Evolutionary conservation across 1,284 basidiomycete genomes (phyloP), one percentile per base, ranked within the genome.

Genomic region (Ceratobasidium theobromae): DNA sequence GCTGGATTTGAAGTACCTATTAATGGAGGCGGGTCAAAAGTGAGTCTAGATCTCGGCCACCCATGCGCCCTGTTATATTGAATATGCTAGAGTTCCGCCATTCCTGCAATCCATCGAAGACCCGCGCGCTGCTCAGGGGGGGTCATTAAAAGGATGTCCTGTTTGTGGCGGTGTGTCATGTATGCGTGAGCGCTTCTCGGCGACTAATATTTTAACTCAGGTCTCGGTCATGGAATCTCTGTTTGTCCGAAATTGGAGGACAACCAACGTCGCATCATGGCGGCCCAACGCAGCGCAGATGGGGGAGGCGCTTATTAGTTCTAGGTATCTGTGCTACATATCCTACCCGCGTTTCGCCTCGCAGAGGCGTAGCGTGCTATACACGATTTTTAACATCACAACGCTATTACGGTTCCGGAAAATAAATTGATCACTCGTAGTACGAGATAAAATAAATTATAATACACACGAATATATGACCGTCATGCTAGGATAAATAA

Each of bases 1-100:
- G 52, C 78, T 99, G 69, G 97, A 99, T 81, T 80, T 99, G 70
- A 99, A 99, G 78, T 99, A 99, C 74, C 79, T 99, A 54, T 79
- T 99, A 57, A 90, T 97, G 82, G 97, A 99, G 76, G 95, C 96
- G 1, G 97, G 96, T 62, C 97, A 99, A 79, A 95, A 95, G 91
- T 90, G 68, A 60, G 85, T 81, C 35, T 38, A 38, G 3, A n/a
- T 16, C n/a, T 53, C 41, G 2, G 14, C 5, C 4, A n/a, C 12
- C 45, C 16, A 2, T 28, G 1, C 32, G 25, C 5, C n/a, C n/a
- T 51, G 27, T 53, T 53, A 32, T n/a, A 51, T 40, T 53, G 33
- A 25, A 43, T 23, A 8, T 27, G 45, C 43, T 71, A 95, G 95
- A 74, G 94, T 99, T 5, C 97, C 97, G 0, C 92, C 94, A n/a